phyloP scores from a whole-genome alignment of 495 filamentous ascomycete genomes.

The Podospora appendiculata region DNA sequence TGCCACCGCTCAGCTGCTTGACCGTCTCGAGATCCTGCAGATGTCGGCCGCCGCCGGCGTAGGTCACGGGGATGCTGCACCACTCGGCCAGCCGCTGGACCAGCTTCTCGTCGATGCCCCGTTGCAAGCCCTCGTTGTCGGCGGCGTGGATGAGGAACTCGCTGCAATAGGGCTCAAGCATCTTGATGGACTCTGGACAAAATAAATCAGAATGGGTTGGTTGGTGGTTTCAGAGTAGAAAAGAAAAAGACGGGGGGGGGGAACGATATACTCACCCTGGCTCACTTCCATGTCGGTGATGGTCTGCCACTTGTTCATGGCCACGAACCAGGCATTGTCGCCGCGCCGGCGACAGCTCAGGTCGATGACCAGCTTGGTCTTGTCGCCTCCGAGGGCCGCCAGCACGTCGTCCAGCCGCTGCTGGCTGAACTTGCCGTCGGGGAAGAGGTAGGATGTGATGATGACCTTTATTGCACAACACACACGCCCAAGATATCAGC shows the following conservation, averaged over 20 bases:
- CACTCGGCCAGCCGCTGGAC: slow-evolving; percentile 70
- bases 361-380: slow-evolving; percentile 82
- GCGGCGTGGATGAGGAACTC: slow-evolving; percentile 98
- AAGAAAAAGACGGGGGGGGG: background rate
- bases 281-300: slow-evolving; percentile 93
- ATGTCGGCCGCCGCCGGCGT: slow-evolving; percentile 84
- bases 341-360: slow-evolving; percentile 76
- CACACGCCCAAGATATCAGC: background rate
- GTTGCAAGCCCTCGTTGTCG: slow-evolving; percentile 91
- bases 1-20: slow-evolving; percentile 65
- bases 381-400: slow-evolving; percentile 60
- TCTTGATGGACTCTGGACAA: slow-evolving; percentile 60
- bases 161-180: slow-evolving; percentile 81
- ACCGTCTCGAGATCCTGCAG: slow-evolving; percentile 75
- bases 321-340: slow-evolving; percentile 74
- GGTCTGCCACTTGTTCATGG: slow-evolving; percentile 98
- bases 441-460: slow-evolving; percentile 74
- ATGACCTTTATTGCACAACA: slow-evolving; percentile 65
- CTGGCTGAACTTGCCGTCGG: slow-evolving; percentile 69
- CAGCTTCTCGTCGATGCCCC: slow-evolving; percentile 79
- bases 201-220: background rate
- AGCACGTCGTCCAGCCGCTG: slow-evolving; percentile 65
- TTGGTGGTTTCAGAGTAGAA: background rate
- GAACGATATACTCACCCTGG: slow-evolving; percentile 46
- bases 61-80: slow-evolving; percentile 88